Conservation (phyloP, 257 asterid genomes). For the Datura wrightii region DNA sequence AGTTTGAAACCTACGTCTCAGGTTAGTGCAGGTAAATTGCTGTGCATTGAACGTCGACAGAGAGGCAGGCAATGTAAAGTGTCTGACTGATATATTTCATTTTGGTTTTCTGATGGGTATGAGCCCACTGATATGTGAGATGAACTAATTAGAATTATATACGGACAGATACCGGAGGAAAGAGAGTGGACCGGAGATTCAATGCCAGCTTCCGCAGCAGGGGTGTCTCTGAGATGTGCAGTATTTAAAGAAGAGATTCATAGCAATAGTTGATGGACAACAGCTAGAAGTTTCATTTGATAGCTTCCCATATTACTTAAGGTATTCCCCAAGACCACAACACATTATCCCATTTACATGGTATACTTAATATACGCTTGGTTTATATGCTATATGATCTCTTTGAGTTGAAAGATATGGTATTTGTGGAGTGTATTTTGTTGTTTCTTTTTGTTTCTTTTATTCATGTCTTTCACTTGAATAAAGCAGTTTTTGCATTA, state of each 20-base stretch:
- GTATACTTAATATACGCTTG: neutral
- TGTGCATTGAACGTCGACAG: conserved; percentile 47
- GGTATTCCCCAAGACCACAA: conserved; percentile 47
- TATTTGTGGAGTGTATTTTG: conserved; percentile 5
- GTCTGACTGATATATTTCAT: conserved; percentile 34
- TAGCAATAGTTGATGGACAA: conserved; percentile 64
- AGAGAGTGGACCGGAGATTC: conserved; percentile 70
- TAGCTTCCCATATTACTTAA: conserved; percentile 82
- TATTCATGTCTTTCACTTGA: conserved; percentile 7
- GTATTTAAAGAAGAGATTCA: conserved; percentile 67
- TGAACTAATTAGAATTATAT: conserved; percentile 35
- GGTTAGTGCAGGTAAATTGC: conserved; percentile 38
- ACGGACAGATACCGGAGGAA: conserved; percentile 56
- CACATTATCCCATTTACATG: neutral
- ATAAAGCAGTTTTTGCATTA: conserved; percentile 11
- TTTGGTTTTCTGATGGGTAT: conserved; percentile 28
- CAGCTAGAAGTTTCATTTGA: conserved; percentile 77
- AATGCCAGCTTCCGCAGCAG: conserved; percentile 55
- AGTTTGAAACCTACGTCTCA: conserved; percentile 65
- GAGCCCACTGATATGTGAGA: conserved; percentile 26
- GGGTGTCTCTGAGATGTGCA: conserved; percentile 59
- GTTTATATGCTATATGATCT: conserved; percentile 3
- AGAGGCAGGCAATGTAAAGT: conserved; percentile 62
- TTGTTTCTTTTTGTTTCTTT: neutral
- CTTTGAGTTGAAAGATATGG: conserved; percentile 17